phyloP scores from a whole-genome alignment of 305 asterid species.

The Stenogyne calaminthoides region DNA sequence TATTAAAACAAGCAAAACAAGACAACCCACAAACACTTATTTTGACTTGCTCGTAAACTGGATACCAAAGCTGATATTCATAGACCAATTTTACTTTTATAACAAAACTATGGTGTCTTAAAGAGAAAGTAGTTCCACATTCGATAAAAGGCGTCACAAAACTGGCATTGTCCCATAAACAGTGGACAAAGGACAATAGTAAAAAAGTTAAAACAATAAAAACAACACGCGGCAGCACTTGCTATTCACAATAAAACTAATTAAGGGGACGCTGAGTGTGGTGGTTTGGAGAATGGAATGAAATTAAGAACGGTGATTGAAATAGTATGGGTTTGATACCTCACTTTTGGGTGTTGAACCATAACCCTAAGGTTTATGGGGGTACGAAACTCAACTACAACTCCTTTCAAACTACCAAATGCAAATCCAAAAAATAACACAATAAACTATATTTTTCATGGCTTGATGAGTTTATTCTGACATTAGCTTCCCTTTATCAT shows the following conservation, averaged over 20 bases:
- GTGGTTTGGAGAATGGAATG: neutral
- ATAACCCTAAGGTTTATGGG: neutral
- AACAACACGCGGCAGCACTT: neutral
- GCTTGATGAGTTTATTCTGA: neutral
- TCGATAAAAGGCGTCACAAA: neutral
- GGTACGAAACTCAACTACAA: neutral
- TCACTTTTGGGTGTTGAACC: neutral
- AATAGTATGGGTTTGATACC: neutral
- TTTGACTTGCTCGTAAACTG: slow-evolving; percentile 1
- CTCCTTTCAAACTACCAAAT: neutral
- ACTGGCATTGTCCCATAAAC: slow-evolving; percentile 4
- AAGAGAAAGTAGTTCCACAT: neutral
- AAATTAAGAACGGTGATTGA: neutral
- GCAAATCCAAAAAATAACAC: neutral
- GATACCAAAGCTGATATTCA: neutral
- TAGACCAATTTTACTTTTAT: neutral
- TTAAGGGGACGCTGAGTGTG: neutral
- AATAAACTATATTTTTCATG: neutral
- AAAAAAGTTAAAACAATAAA: neutral
- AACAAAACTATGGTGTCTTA: neutral
- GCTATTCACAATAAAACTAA: neutral
- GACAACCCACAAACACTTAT: neutral
- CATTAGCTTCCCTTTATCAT: neutral
- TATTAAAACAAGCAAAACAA: slow-evolving; percentile 12
- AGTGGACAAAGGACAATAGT: slow-evolving; percentile 13